Evolutionary conservation across 768 basidiomycete genomes (phyloP).

Genomic region (Pleurotus sapidus): DNA sequence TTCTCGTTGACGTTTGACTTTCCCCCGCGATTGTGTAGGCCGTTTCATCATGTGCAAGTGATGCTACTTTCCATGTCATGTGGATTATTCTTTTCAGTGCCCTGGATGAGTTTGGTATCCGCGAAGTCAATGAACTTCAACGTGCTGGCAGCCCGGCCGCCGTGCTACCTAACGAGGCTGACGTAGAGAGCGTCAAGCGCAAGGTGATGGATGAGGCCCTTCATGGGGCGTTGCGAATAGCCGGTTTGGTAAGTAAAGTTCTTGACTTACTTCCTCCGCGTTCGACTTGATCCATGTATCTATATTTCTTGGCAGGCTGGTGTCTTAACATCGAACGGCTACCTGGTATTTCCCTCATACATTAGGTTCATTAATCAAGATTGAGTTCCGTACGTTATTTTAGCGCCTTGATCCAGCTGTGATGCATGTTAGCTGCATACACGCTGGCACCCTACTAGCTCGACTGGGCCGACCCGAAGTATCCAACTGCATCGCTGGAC

Average conservation of each 20-base stretch:
- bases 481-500: conserved; percentile 75
- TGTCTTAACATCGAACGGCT: conserved; percentile 84
- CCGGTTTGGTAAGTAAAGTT: conserved; percentile 65
- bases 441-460: conserved; percentile 80
- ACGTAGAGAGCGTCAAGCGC: conserved; percentile 62
- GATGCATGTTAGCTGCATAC: conserved; percentile 84
- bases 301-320: conserved; percentile 47
- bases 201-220: conserved; percentile 80
- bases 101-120: conserved; percentile 81
- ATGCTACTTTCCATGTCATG: conserved; percentile 89
- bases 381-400: not conserved
- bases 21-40: conserved; percentile 26
- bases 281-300: not conserved
- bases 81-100: conserved; percentile 85
- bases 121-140: conserved; percentile 57
- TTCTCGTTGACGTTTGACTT: conserved; percentile 5
- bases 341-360: conserved; percentile 49
- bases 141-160: conserved; percentile 31
- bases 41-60: conserved; percentile 67
- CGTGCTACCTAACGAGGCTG: conserved; percentile 34
- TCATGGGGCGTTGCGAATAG: conserved; percentile 83
- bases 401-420: conserved; percentile 84
- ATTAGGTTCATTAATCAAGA: not conserved
- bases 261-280: conserved; percentile 3
- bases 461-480: conserved; percentile 82